Percentiles rank a stretch among this genome's conserved stretches.
Evolutionary conservation across 106 monocot genomes (phyloP).

Genomic region (Apostasia shenzhenica): DNA sequence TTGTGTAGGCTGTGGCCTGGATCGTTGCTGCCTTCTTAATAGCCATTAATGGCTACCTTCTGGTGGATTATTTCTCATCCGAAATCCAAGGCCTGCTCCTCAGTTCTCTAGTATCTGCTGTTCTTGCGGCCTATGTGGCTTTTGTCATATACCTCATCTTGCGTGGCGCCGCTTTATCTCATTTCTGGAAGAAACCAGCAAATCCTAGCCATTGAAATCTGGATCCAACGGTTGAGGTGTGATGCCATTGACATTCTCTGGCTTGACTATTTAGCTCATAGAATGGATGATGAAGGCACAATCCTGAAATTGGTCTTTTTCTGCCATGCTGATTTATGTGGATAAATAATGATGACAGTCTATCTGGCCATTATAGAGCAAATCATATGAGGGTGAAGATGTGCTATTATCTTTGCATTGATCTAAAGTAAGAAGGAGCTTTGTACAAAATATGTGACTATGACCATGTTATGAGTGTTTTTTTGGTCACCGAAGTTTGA

Average conservation of each 20-base stretch:
- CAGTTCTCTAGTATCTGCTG: slow-evolving; percentile 17
- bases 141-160: slow-evolving; percentile 42
- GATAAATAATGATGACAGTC: too few relatives aligned
- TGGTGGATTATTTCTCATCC: slow-evolving; percentile 41
- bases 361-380: too few relatives aligned
- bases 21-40: slow-evolving; percentile 40
- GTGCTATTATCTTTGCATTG: too few relatives aligned
- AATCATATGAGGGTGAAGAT: too few relatives aligned
- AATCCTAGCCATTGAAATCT: not conserved
- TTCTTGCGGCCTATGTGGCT: slow-evolving; percentile 18
- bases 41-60: slow-evolving; percentile 43
- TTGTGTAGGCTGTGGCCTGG: slow-evolving; percentile 35
- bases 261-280: not conserved
- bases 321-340: too few relatives aligned
- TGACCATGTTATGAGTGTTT: too few relatives aligned
- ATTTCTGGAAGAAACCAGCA: not conserved
- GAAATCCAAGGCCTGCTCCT: slow-evolving; percentile 24
- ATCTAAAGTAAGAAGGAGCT: too few relatives aligned
- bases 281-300: too few relatives aligned
- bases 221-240: not conserved
- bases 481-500: too few relatives aligned
- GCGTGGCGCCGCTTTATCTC: slow-evolving; percentile 1
- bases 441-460: too few relatives aligned
- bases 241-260: not conserved
- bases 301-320: too few relatives aligned